Evolutionary conservation across 768 basidiomycete species (phyloP), one percentile per base, ranked within the genome.

Genomic region (Phallus indusiatus): DNA sequence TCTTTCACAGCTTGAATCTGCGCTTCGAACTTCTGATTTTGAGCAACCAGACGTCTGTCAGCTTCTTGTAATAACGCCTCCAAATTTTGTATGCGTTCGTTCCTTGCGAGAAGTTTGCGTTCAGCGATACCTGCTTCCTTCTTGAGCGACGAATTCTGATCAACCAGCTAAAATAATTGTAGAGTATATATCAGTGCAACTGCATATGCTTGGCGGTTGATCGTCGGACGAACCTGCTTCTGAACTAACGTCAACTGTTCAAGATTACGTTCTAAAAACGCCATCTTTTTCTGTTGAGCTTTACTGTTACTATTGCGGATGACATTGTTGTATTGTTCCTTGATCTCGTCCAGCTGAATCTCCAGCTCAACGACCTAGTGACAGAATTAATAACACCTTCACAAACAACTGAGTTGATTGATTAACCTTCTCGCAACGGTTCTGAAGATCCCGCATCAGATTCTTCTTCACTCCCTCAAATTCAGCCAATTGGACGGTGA

Each of bases 391-490:
- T 34, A 60, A 63, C 20, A 22, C 24, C 28, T 47, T 14, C 54
- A 49, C 47, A 18, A 16, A 46, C 46, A 51, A 48, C 51, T 14
- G 16, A 53, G 47, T 34, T 37, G 46, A 18, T 28, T 20, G 3
- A 65, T 73, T 62, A 55, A 91, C 94, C 86, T 98, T 98, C 79
- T 99, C 96, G 71, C 96, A 99, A 28, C 96, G 94, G 72, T 99
- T 97, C 76, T 97, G 95, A 66, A 99, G 74, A 77, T 99, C 96
- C 37, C 93, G 87, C 90, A 99, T 96, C 62, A 99, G 82, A 52
- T 90, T 95, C 77, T 96, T 95, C 81, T 98, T 98, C 65, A 96
- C 94, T 18, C 90, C 88, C 69, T 99, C 96, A 71, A 99, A 99
- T 69, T 99, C 96, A 61, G 94, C 91, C 60, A 95, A 84, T 68